Base-by-base conservation (phyloP, 75 land plant genomes). In the Picea sitchensis region DNA sequence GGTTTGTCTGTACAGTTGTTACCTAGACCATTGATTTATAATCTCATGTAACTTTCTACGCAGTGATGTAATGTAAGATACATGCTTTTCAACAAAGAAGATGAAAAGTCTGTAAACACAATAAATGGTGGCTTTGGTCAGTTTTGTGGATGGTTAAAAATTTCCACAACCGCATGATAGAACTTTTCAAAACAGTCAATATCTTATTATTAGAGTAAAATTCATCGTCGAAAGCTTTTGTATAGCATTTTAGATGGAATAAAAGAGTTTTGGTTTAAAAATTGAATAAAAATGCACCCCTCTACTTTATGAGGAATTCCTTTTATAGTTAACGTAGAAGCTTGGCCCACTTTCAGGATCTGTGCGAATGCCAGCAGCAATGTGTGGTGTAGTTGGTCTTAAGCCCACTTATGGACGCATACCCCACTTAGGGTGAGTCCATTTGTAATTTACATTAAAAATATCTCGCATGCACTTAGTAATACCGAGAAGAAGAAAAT, bases 321-420 rank as follows among this genome's bases (percentile, higher is more conserved):
- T 38, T 15, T 44, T 38, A 2, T 18, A 3, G 34, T 32, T 41
- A 71, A n/a, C 23, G 2, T 41, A 44, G n/a, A 44, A n/a, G 56
- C 56, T 44, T 44, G 74, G 47, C 74, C 23, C 54, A 71, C 56
- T 30, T 54, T 41, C 75, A 93, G 96, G 96, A 38, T 94, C 96
- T 44, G 94, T 94, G 47, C 76, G 96, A 51, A 84, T 94, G 84
- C 96, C 96, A 78, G 92, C 96, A 78, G 89, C 95, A 51, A 79
- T 94, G 12, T 94, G 96, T 81, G 96, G 96, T 31, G 89, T 92
- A 17, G 84, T 92, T 87, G 96, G 96, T 14, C 76, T 94, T 15
- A 94, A 94, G 78, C 92, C 91, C 81, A 94, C 92, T 56, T 92
- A 85, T 77, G 95, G 91, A 8, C 87, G 96, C 54, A 58, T 94